Conservation (phyloP, 495 filamentous ascomycete species). For the Trichoderma parareesei region DNA sequence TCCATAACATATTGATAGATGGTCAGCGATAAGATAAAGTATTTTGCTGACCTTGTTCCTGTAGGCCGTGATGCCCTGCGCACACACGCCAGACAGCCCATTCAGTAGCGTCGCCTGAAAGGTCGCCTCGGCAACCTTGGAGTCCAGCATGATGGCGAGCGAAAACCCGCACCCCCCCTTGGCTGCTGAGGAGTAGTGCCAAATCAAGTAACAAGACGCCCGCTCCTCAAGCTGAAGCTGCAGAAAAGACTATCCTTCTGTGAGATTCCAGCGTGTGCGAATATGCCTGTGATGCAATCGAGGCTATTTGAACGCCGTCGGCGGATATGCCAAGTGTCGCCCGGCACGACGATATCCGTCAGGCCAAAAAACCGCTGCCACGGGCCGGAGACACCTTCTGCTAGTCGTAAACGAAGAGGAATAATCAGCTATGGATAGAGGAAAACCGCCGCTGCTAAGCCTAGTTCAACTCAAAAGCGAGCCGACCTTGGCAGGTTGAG, state of each 20-base stretch:
- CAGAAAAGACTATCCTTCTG: too few relatives aligned
- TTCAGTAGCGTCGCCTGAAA: neutral
- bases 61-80: slow-evolving; percentile 5
- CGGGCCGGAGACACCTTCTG: neutral
- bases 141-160: neutral
- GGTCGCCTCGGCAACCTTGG: slow-evolving; percentile 3
- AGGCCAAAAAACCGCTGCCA: neutral
- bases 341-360: neutral
- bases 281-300: neutral
- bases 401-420: neutral
- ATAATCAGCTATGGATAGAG: neutral
- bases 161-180: neutral
- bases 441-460: neutral
- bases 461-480: neutral
- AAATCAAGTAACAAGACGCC: neutral
- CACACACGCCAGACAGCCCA: neutral
- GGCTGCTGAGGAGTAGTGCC: neutral
- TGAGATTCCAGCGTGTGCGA: too few relatives aligned
- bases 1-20: neutral
- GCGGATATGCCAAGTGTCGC: neutral
- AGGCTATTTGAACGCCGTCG: slow-evolving; percentile 6
- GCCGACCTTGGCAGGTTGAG: too few relatives aligned
- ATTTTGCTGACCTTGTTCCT: neutral
- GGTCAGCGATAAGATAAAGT: neutral
- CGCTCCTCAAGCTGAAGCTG: neutral